These are phyloP conservation scores for Exophiala bonariae DNA, from an alignment of 2,329 filamentous ascomycete species.

Conservation along the genomic window DNA sequence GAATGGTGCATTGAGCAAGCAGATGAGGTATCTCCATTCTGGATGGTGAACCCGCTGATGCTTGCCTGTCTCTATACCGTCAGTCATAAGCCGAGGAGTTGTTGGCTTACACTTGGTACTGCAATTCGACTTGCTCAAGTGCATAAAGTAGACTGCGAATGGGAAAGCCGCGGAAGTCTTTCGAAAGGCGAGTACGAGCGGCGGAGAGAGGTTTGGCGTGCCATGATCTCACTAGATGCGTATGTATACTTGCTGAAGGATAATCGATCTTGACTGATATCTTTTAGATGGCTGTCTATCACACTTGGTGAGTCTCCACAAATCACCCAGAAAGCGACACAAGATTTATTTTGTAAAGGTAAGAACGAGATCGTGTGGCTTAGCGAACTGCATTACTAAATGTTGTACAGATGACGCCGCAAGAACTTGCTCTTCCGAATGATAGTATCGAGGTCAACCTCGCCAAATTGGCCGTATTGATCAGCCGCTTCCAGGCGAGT, in stretches of 20 bases:
- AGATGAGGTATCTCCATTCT: conserved; percentile 6
- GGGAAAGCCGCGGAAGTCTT: background rate
- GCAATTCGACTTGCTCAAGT: conserved; percentile 8
- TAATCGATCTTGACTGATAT: background rate
- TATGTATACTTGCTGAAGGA: background rate
- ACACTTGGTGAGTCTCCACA: conserved; percentile 2
- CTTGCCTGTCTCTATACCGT: background rate
- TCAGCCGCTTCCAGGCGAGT: background rate
- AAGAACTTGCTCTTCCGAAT: conserved; percentile 2
- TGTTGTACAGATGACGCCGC: background rate
- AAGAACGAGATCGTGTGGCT: background rate
- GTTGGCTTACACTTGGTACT: conserved; percentile 3
- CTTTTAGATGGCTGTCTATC: conserved; percentile 2
- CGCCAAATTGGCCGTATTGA: background rate
- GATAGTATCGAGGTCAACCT: conserved; percentile 1
- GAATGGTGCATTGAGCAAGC: conserved; percentile 5
- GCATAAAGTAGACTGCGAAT: conserved; percentile 5
- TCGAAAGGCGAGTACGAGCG: conserved; percentile 3
- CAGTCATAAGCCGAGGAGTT: background rate
- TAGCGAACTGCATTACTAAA: background rate
- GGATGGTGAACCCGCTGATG: background rate
- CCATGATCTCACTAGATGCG: conserved; percentile 8
- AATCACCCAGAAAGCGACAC: conserved; percentile 1
- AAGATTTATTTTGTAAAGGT: conserved; percentile 5
- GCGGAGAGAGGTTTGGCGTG: conserved; percentile 9